These are phyloP conservation scores for Aspergillus melleus DNA, from an alignment of 2,329 filamentous ascomycete genomes.

Conservation along the genomic window DNA sequence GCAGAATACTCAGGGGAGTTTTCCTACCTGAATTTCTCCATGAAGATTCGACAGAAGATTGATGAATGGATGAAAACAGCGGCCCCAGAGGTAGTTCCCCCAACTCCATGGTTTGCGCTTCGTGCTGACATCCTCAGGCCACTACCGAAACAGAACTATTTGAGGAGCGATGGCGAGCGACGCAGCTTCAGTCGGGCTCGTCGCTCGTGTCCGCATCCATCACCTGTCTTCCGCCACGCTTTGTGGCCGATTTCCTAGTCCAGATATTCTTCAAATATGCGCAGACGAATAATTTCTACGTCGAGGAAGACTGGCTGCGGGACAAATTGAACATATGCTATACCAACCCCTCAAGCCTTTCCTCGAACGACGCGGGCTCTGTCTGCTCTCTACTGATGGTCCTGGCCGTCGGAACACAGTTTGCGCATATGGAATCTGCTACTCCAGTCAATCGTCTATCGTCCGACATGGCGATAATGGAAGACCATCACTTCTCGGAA, in stretches of 20 bases:
- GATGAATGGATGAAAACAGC: slow-evolving; percentile 44
- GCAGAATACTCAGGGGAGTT: slow-evolving; percentile 48
- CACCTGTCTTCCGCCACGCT: slow-evolving; percentile 44
- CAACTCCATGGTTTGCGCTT: not conserved
- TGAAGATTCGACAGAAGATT: slow-evolving; percentile 44
- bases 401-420: slow-evolving; percentile 46
- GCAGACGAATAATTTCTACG: slow-evolving; percentile 46
- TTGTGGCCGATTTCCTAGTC: slow-evolving; percentile 44
- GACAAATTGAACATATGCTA: slow-evolving; percentile 43
- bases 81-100: slow-evolving; percentile 33
- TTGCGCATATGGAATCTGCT: slow-evolving; percentile 43
- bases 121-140: slow-evolving; percentile 26
- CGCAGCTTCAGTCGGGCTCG: slow-evolving; percentile 43
- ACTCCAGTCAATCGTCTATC: slow-evolving; percentile 36
- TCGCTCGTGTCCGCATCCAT: slow-evolving; percentile 38
- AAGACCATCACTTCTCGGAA: slow-evolving; percentile 46
- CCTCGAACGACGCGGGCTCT: slow-evolving; percentile 40
- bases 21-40: slow-evolving; percentile 47
- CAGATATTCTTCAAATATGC: slow-evolving; percentile 48
- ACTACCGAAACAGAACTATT: slow-evolving; percentile 39
- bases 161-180: slow-evolving; percentile 45
- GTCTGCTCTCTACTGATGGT: slow-evolving; percentile 47
- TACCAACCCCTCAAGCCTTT: slow-evolving; percentile 34
- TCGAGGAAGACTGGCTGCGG: slow-evolving; percentile 43
- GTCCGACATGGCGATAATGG: slow-evolving; percentile 22